Evolutionary conservation across 106 monocot genomes (phyloP), one percentile per base, ranked within the genome.

Genomic region (Acanthochlamys bracteata): DNA sequence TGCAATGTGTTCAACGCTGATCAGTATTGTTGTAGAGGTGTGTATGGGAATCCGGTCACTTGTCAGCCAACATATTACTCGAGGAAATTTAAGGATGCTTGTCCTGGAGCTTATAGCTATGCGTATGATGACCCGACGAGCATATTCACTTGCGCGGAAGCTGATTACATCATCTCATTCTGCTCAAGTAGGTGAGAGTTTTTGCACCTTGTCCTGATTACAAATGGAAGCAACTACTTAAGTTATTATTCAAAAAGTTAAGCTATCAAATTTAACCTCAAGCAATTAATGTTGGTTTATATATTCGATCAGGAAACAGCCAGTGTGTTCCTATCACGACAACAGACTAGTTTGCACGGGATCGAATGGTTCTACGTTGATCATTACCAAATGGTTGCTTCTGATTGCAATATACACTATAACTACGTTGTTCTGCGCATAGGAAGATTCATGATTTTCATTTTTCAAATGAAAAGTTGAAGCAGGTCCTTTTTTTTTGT

Each of bases 41-140:
- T 70, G 54, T 81, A 47, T 22, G 86, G 89, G 45, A 83, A 81
- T 59, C 25, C 86, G 26, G 6, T 13, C 1, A 85, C 85, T 0
- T 93, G 93, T 73, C 80, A 69, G 66, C 85, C 93, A 0, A 89
- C 89, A 19, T 79, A 59, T 71, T 93, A 89, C 42, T 93, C 93
- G 25, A 89, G 76, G 69, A 67, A 64, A 77, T 93, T 93, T 55
- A 89, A 93, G 76, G 69, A 39, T 20, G 83, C 89, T 0, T 93
- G 93, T 66, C 89, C 93, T 0, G 53, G 26, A 14, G 89, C 93
- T 0, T 93, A 93, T 42, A 93, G 93, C 57, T 93, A 93, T 27
- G 89, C 93, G 0, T 93, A 89, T 15, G 93, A 93, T n/a, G 93
- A 93, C 39, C 86, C 89, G 0, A 71, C 75, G 19, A 89, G 93